phyloP scores from a whole-genome alignment of 2,329 filamentous ascomycete genomes.

The Metarhizium sp. region DNA sequence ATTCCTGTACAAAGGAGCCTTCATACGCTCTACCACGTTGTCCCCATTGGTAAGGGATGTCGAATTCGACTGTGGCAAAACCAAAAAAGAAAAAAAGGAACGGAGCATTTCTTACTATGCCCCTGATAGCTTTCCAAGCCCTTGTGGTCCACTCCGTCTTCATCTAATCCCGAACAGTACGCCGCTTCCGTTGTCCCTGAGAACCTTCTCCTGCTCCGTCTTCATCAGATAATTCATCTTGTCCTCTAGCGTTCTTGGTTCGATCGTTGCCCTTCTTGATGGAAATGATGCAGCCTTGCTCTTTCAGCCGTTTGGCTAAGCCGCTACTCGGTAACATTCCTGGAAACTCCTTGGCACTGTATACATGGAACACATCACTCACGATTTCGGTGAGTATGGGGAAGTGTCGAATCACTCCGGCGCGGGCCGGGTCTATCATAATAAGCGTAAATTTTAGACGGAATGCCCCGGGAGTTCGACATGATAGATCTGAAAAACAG shows the following conservation, averaged over 20 bases:
- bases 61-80: neutral
- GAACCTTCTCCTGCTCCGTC: slow-evolving; percentile 9
- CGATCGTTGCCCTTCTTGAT: slow-evolving; percentile 80
- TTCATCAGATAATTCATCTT: slow-evolving; percentile 11
- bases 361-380: slow-evolving; percentile 69
- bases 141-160: neutral
- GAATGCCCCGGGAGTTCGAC: slow-evolving; percentile 68
- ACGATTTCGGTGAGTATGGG: slow-evolving; percentile 43
- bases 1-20: neutral
- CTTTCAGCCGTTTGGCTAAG: slow-evolving; percentile 63
- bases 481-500: slow-evolving; percentile 75
- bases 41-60: neutral
- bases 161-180: slow-evolving; percentile 5
- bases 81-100: neutral
- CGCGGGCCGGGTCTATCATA: slow-evolving; percentile 53
- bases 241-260: slow-evolving; percentile 16
- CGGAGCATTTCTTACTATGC: neutral
- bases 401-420: slow-evolving; percentile 34
- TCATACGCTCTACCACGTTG: neutral
- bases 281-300: slow-evolving; percentile 74
- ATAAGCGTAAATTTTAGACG: slow-evolving; percentile 66
- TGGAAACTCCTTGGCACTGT: slow-evolving; percentile 77
- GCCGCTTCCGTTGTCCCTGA: slow-evolving; percentile 8
- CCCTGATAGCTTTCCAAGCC: neutral
- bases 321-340: slow-evolving; percentile 72